Percentiles rank a stretch among this genome's conserved stretches.
Evolutionary conservation across 306 rosid genomes (phyloP).

Genomic region (Pueraria montana): DNA sequence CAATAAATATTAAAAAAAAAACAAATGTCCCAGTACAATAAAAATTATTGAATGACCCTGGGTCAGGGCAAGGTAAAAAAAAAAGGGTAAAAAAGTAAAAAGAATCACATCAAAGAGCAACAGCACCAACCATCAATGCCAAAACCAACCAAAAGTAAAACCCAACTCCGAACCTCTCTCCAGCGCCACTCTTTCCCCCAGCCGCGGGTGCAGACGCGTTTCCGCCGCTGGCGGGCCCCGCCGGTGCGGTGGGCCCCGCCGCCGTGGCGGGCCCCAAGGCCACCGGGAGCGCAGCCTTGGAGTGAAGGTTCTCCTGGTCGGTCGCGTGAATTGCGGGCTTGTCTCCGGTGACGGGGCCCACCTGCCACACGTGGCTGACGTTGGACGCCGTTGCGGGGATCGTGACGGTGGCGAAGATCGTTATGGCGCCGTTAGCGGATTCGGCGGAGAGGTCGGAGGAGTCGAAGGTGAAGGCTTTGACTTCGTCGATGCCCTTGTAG

Average conservation of each 20-base stretch:
- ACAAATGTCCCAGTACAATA: neutral
- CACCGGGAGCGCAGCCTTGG: conserved; percentile 19
- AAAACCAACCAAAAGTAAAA: conserved; percentile 15
- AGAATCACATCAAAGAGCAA: conserved; percentile 21
- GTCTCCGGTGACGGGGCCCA: conserved; percentile 57
- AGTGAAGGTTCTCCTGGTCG: neutral
- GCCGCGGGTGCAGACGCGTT: neutral
- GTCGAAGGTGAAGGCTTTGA: conserved; percentile 46
- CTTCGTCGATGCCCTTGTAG: neutral
- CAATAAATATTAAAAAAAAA: neutral
- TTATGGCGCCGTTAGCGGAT: conserved; percentile 11
- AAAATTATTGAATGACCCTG: conserved; percentile 24
- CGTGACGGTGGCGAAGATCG: conserved; percentile 58
- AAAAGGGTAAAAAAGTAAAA: neutral
- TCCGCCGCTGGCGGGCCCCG: neutral
- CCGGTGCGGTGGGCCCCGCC: neutral
- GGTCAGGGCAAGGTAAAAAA: neutral
- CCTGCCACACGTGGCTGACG: conserved; percentile 78
- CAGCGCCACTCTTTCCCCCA: neutral
- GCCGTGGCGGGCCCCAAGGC: neutral
- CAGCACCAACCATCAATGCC: neutral
- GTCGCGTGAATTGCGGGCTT: neutral
- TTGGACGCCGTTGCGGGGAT: conserved; percentile 52
- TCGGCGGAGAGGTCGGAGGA: conserved; percentile 54
- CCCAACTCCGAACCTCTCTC: conserved; percentile 6